phyloP scores from a whole-genome alignment of 106 monocot genomes.

The Phalaenopsis aphrodite region DNA sequence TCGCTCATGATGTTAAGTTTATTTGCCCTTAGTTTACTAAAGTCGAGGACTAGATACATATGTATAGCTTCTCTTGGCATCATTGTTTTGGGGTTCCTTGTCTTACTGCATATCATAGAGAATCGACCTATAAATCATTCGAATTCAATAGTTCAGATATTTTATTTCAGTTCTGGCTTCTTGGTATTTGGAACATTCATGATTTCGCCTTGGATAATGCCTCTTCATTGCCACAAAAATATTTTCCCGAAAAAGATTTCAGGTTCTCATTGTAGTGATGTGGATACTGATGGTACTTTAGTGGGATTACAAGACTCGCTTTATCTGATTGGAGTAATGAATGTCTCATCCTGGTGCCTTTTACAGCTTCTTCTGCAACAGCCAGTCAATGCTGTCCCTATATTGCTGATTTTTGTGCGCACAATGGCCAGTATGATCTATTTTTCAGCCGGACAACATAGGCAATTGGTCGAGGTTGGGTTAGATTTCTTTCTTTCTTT shows the following conservation, averaged over 20 bases:
- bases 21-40: conserved; percentile 21
- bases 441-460: conserved; percentile 40
- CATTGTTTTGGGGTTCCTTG: conserved; percentile 39
- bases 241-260: neutral
- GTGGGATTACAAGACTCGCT: conserved; percentile 25
- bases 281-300: conserved; percentile 9
- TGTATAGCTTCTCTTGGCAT: conserved; percentile 22
- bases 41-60: conserved; percentile 22
- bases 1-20: conserved; percentile 28
- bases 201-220: conserved; percentile 51
- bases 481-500: neutral
- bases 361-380: conserved; percentile 83
- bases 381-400: conserved; percentile 63
- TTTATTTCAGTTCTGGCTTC: conserved; percentile 32
- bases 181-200: conserved; percentile 28
- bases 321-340: conserved; percentile 50
- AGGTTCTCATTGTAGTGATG: conserved; percentile 8
- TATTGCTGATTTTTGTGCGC: conserved; percentile 63
- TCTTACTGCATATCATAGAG: conserved; percentile 37
- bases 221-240: conserved; percentile 9
- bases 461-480: conserved; percentile 69
- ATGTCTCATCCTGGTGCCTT: conserved; percentile 70
- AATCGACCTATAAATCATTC: conserved; percentile 18
- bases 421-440: conserved; percentile 34
- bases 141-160: conserved; percentile 36